These are phyloP conservation scores for Leccinellum luteum DNA, from an alignment of 768 basidiomycete species.

Conservation along the genomic window DNA sequence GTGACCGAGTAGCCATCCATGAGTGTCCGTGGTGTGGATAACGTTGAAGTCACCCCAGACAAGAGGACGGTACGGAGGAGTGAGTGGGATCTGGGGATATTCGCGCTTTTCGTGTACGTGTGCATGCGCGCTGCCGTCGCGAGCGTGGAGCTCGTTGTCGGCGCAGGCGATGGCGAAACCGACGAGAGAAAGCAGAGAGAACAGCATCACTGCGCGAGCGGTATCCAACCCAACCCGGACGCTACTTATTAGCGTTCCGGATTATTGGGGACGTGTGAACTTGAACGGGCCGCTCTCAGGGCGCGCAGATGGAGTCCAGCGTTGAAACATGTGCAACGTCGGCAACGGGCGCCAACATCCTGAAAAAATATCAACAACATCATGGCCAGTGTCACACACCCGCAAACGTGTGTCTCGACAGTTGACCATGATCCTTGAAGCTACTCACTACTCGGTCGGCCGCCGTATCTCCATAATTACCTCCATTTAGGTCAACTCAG, in stretches of 20 bases:
- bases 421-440: background rate
- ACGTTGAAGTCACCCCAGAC: conserved; percentile 89
- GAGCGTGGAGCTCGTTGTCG: conserved; percentile 18
- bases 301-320: background rate
- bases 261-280: background rate
- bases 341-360: background rate
- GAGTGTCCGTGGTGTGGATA: conserved; percentile 82
- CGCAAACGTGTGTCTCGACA: conserved; percentile 1
- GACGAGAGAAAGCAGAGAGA: conserved; percentile 16
- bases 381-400: background rate
- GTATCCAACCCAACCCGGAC: background rate
- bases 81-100: conserved; percentile 40
- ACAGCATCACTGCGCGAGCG: conserved; percentile 6
- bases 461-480: background rate
- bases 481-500: background rate
- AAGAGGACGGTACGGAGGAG: conserved; percentile 62
- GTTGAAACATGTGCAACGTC: background rate
- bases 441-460: background rate
- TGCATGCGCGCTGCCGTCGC: conserved; percentile 33
- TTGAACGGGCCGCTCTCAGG: background rate
- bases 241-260: background rate
- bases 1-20: conserved; percentile 83
- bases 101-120: conserved; percentile 37
- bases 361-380: background rate
- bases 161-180: conserved; percentile 25